A percentile compares a stretch with the other conserved stretches of the same genome.
phyloP scores from a whole-genome alignment of 1,284 basidiomycete genomes.

The Ustilago curta region DNA sequence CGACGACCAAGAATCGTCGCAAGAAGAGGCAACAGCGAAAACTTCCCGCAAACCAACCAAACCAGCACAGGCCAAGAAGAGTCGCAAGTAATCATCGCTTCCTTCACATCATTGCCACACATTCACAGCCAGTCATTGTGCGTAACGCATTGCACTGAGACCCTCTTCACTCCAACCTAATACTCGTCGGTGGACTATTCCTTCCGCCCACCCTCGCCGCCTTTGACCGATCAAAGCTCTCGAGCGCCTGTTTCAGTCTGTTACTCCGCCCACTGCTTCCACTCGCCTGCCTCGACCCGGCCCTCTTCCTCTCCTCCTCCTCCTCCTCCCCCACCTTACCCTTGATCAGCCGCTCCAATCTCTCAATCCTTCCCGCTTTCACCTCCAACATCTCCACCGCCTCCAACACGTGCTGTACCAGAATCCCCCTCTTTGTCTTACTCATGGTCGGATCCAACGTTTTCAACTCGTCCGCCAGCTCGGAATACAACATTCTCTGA shows the following conservation, averaged over 20 bases:
- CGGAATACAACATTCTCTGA: slow-evolving; percentile 60
- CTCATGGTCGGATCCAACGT: slow-evolving; percentile 57
- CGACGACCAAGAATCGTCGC: slow-evolving; percentile 16
- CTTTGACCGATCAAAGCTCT: slow-evolving; percentile 22
- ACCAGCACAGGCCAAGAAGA: slow-evolving; percentile 26
- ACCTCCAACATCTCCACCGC: slow-evolving; percentile 64
- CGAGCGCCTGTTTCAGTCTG: slow-evolving; percentile 27
- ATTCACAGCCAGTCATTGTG: background rate
- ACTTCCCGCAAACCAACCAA: slow-evolving; percentile 11
- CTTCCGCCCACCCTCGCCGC: background rate
- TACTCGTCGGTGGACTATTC: slow-evolving; percentile 29
- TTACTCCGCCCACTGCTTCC: slow-evolving; percentile 6
- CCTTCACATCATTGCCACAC: background rate
- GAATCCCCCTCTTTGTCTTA: slow-evolving; percentile 49
- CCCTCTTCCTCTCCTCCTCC: slow-evolving; percentile 18
- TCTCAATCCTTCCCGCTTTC: slow-evolving; percentile 61
- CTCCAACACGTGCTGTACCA: slow-evolving; percentile 63
- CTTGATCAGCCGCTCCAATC: slow-evolving; percentile 30
- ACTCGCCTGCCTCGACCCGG: slow-evolving; percentile 18
- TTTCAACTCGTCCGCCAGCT: slow-evolving; percentile 68
- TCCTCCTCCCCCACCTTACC: background rate
- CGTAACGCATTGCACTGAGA: no score
- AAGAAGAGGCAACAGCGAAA: slow-evolving; percentile 4
- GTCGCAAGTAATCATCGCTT: slow-evolving; percentile 25
- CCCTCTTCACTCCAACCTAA: slow-evolving; percentile 14